These are phyloP conservation scores for Hemisphaericaspora xylofermentans DNA, from an alignment of 1,139 yeast genomes.

Conservation along the genomic window DNA sequence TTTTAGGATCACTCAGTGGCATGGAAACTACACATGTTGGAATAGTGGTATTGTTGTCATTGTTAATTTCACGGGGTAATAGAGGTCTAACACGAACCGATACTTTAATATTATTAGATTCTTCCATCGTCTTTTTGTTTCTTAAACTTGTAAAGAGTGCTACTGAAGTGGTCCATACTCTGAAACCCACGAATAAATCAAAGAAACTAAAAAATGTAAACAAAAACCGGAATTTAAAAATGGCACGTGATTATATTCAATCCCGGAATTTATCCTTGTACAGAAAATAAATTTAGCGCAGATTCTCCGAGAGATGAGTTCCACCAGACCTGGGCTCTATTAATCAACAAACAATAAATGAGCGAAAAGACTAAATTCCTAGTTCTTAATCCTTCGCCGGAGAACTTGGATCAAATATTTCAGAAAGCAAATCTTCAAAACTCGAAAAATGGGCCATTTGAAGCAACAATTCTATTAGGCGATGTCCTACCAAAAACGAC, in stretches of 20 bases:
- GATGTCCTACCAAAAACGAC: slow-evolving; percentile 29
- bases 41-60: slow-evolving; percentile 6
- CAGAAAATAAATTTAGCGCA: background rate
- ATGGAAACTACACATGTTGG: slow-evolving; percentile 28
- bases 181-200: too few species aligned
- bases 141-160: too few species aligned
- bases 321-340: too few species aligned
- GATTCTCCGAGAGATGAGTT: background rate
- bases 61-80: slow-evolving; percentile 31
- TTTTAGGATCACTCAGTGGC: slow-evolving; percentile 26
- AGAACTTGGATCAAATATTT: slow-evolving; percentile 39
- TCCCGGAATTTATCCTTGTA: background rate
- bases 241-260: background rate
- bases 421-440: slow-evolving; percentile 51
- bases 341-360: too few species aligned
- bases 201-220: slow-evolving; percentile 3
- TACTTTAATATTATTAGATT: slow-evolving; percentile 37
- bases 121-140: slow-evolving; percentile 4
- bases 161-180: too few species aligned
- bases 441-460: slow-evolving; percentile 65
- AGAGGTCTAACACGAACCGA: slow-evolving; percentile 49
- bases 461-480: slow-evolving; percentile 53
- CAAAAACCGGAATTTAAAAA: slow-evolving; percentile 4
- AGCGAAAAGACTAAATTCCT: slow-evolving; percentile 31
- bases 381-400: slow-evolving; percentile 50